Base-by-base conservation (phyloP, 805 yeast genomes). In the Ogataea nakhonphanomensis region DNA sequence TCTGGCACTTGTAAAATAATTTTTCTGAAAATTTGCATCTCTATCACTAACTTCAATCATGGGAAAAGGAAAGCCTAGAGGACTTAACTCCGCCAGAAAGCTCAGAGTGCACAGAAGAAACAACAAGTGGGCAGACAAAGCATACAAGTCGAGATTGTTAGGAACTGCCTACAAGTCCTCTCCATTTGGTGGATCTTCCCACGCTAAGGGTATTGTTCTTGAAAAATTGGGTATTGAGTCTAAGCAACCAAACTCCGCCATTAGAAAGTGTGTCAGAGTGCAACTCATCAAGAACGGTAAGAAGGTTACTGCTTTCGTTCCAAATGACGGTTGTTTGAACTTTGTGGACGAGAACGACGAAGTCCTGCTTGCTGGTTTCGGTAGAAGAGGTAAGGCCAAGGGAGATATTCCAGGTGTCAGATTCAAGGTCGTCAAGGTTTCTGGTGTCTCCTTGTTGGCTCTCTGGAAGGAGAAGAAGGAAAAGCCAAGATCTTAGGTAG, bases 321-420 rank as follows among this genome's bases (percentile, higher is more conserved):
- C 99, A 76, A 91, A 93, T 69, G 99, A 93, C 78, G 99, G 99
- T 91, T 93, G 99, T 84, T 79, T 93, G 75, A 93, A 93, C 93
- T 93, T 84, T 65, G 97, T 93, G 66, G 99, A 93, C 73, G 98
- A 93, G 81, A 93, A 93, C 82, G 99, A 93, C 79, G 98, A 93
- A 77, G 99, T 93, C 65, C 80, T 93, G 67, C 81, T 93, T 65
- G 98, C 99, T 67, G 99, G 99, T 83, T 93, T 93, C 89, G 99
- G 99, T 88, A 89, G 98, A 81, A 93, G 96, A 84, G 99, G 99
- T 81, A 93, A 93, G 84, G 99, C 99, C 74, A 93, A 93, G 95
- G 99, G 99, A 83, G 99, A 93, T 90, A 91, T 93, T 70, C 99
- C 99, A 75, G 99, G 99, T 88, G 99, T 93, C 71, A 93, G 99